phyloP scores from a whole-genome alignment of 768 basidiomycete species.

The Lactarius psammicola region DNA sequence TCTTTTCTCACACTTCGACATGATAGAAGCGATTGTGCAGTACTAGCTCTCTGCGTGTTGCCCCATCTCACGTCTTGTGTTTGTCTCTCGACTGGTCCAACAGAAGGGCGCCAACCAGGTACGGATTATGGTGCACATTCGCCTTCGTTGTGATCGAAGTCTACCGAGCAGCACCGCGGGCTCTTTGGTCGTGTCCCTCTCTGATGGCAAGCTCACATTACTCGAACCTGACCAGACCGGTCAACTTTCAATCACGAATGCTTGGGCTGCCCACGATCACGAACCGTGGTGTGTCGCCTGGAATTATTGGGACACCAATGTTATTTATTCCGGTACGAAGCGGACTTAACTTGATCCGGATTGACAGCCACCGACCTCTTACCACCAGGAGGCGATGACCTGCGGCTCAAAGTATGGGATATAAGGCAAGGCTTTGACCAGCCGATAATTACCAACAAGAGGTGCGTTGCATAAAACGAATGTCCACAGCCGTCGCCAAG shows the following conservation, averaged over 20 bases:
- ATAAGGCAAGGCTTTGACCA: constrained; percentile 56
- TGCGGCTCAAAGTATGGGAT: constrained; percentile 91
- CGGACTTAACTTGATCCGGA: constrained; percentile 4
- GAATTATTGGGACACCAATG: constrained; percentile 78
- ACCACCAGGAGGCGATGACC: constrained; percentile 85
- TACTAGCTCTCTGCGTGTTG: constrained; percentile 48
- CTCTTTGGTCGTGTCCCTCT: constrained; percentile 75
- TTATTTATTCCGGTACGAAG: constrained; percentile 79
- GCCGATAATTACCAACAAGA: constrained; percentile 72
- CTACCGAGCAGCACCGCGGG: constrained; percentile 44
- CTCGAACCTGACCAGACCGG: constrained; percentile 48
- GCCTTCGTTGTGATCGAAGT: background rate
- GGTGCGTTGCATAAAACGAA: constrained; percentile 39
- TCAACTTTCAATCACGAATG: constrained; percentile 46
- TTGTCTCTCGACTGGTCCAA: constrained; percentile 95
- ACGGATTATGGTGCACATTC: constrained; percentile 29
- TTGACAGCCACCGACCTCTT: background rate
- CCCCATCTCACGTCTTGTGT: constrained; percentile 61
- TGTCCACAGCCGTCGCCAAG: background rate
- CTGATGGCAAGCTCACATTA: constrained; percentile 71
- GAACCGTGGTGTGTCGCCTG: constrained; percentile 95
- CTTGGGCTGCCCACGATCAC: constrained; percentile 88
- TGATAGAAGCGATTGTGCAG: constrained; percentile 36
- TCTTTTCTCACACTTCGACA: background rate
- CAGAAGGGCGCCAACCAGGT: constrained; percentile 52